phyloP scores from a whole-genome alignment of 2,329 filamentous ascomycete genomes.

The Penicillium sp. region DNA sequence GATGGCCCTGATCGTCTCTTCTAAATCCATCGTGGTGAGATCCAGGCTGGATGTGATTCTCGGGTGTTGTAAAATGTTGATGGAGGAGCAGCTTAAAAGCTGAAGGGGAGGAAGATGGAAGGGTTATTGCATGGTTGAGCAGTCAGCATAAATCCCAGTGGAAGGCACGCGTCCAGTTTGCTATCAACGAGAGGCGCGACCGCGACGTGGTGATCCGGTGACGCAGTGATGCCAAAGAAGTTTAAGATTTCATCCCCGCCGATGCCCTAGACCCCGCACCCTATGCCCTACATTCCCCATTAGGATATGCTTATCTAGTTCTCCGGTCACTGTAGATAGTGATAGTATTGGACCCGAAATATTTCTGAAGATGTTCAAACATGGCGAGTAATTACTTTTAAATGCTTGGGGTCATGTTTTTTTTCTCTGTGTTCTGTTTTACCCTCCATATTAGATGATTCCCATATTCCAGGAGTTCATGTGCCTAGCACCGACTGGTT shows the following conservation, averaged over 20 bases:
- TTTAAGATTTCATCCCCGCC: slow-evolving; percentile 16
- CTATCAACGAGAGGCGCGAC: background rate
- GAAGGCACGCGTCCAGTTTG: background rate
- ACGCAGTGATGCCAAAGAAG: slow-evolving; percentile 14
- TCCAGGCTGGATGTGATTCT: background rate
- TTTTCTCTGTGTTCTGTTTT: too few relatives aligned
- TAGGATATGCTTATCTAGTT: slow-evolving; percentile 2
- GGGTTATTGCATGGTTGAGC: background rate
- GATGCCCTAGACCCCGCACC: slow-evolving; percentile 25
- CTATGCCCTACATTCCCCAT: slow-evolving; percentile 23
- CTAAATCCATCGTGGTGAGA: slow-evolving; percentile 27
- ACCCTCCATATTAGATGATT: too few relatives aligned
- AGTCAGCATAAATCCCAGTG: background rate
- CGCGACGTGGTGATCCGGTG: background rate
- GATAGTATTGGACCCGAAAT: too few relatives aligned
- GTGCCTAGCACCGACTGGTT: too few relatives aligned
- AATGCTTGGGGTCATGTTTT: too few relatives aligned
- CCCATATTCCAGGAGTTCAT: too few relatives aligned
- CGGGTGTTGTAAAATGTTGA: background rate
- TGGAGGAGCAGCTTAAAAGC: background rate
- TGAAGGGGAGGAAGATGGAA: background rate
- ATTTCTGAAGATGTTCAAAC: too few relatives aligned
- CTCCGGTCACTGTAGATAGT: background rate
- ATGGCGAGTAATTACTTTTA: too few relatives aligned
- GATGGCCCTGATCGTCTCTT: slow-evolving; percentile 31